These are phyloP conservation scores for Triangularia verruculosa DNA, from an alignment of 2,329 filamentous ascomycete genomes.

Conservation along the genomic window DNA sequence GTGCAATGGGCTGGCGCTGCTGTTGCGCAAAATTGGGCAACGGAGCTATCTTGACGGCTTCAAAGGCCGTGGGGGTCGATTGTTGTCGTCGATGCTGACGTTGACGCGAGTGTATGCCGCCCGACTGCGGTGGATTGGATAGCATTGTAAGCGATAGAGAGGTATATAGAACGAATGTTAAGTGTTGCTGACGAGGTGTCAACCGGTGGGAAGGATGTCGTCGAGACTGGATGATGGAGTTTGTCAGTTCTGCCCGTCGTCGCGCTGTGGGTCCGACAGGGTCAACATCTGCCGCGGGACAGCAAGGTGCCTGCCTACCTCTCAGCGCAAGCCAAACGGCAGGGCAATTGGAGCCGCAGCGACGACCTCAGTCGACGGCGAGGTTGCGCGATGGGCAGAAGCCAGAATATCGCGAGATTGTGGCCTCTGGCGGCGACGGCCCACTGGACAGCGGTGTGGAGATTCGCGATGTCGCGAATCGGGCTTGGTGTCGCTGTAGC, in stretches of 20 bases:
- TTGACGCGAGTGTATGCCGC: constrained; percentile 70
- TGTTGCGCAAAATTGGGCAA: constrained; percentile 54
- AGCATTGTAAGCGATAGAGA: constrained; percentile 31
- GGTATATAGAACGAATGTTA: too few relatives aligned
- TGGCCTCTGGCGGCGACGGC: constrained; percentile 2
- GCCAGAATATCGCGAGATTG: neutral
- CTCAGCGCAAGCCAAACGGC: constrained; percentile 81
- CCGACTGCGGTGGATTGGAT: constrained; percentile 50
- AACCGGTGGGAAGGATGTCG: constrained; percentile 42
- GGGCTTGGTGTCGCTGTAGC: neutral
- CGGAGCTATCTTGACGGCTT: constrained; percentile 66
- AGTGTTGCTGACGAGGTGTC: constrained; percentile 35
- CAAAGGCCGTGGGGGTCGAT: constrained; percentile 77
- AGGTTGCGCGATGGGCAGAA: constrained; percentile 34
- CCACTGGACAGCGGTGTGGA: neutral
- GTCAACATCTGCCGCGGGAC: constrained; percentile 2
- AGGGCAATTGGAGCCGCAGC: constrained; percentile 53
- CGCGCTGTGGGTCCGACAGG: neutral
- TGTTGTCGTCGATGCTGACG: constrained; percentile 82
- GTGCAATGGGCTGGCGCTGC: constrained; percentile 46
- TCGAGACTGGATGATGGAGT: constrained; percentile 28
- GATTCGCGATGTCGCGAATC: constrained; percentile 1
- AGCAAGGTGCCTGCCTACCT: constrained; percentile 58
- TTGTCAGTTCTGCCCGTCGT: neutral
- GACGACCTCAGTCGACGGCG: constrained; percentile 50